Conservation (phyloP, 2,329 filamentous ascomycete genomes). For the Aspergillus hiratsukae region DNA sequence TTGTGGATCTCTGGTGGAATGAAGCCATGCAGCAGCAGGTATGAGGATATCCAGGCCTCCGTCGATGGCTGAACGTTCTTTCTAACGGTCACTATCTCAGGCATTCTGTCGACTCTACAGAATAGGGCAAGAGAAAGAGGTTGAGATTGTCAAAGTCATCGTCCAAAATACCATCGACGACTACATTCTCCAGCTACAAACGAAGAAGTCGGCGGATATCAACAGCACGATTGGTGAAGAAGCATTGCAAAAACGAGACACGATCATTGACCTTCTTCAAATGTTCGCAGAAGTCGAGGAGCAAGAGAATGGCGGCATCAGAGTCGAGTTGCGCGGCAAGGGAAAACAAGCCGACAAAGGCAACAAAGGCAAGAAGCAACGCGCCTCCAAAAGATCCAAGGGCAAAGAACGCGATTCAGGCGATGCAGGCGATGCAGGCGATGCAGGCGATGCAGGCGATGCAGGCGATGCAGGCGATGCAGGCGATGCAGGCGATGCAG, state of each 20-base stretch:
- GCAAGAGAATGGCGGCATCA: constrained; percentile 4
- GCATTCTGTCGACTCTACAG: constrained; percentile 59
- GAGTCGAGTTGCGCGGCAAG: background rate
- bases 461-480: too few species aligned
- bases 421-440: too few species aligned
- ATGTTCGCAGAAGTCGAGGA: constrained; percentile 22
- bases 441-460: too few species aligned
- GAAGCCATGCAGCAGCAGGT: constrained; percentile 57
- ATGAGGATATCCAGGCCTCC: constrained; percentile 35
- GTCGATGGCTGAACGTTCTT: background rate
- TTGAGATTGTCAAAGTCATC: background rate
- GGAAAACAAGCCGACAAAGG: constrained; percentile 2
- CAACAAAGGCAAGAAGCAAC: background rate
- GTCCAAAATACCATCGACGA: background rate
- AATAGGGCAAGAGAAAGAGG: constrained; percentile 47
- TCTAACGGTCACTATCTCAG: constrained; percentile 14
- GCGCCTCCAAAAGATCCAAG: background rate
- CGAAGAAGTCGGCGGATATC: constrained; percentile 42
- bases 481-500: too few species aligned
- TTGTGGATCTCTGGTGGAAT: constrained; percentile 61
- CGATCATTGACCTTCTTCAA: constrained; percentile 17
- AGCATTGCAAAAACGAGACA: constrained; percentile 11
- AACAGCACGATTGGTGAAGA: constrained; percentile 20
- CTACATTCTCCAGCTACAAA: constrained; percentile 1
- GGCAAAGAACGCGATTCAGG: background rate